Base-by-base conservation (phyloP, 2,329 filamentous ascomycete species). In the Hymenoscyphus occultus region DNA sequence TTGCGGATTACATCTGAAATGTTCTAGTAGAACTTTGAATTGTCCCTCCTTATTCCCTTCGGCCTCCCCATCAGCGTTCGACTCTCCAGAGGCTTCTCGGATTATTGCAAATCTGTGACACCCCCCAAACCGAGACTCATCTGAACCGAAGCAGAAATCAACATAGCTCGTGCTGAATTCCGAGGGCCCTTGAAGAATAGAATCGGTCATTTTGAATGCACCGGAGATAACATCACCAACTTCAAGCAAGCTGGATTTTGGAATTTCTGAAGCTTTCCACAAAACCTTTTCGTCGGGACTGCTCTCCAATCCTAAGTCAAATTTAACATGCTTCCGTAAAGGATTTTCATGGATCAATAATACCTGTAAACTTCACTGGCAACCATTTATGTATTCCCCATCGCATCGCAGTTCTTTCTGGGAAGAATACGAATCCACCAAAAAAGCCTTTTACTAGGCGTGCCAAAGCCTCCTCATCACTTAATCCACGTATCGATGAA, bases 91-190 rank as follows among this genome's bases (percentile, higher is more conserved):
- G 1, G 39, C 10, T 7, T 58, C n/a, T 2, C 56, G 62, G 7
- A 51, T n/a, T 39, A 63, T 42, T 10, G 31, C 39, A 35, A 63
- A 63, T 10, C 62, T 39, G 9, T 63, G 62, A 51, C 39, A 59
- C 2, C 62, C 62, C 16, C 31, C 56, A 39, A 63, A 63, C 0
- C 22, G 13, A 35, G 32, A 16, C 12, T 14, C n/a, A 22, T 63
- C 62, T 5, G 56, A 59, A 22, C 62, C 62, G 22, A 60, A 63
- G 9, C 62, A 39, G 31, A 51, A 63, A 59, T 63, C 62, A 10
- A 54, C 35, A 39, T 56, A 63, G 28, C 62, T 63, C 12, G 39
- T 14, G 5, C 12, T n/a, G 9, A 40, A 14, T 9, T 48, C 28
- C 1, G 40, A 59, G 2, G 31, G 1, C 13, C 22, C 16, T 28